Evolutionary conservation across 139 green algal genomes (phyloP).

Genomic region (Tetradesmus lagerheimii): DNA sequence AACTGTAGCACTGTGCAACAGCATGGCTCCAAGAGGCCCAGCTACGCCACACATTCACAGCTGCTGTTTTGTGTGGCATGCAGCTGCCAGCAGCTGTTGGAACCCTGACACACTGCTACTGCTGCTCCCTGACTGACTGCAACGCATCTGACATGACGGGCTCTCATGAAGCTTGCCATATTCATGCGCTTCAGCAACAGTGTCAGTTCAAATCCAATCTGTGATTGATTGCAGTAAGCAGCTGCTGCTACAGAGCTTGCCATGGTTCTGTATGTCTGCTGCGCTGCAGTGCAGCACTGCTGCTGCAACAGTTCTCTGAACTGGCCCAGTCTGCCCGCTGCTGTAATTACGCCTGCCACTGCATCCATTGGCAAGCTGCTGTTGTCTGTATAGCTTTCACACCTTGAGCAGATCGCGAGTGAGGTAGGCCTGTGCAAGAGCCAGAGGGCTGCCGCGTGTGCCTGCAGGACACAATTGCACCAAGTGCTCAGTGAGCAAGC

Average conservation of each 20-base stretch:
- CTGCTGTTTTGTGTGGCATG: too few species aligned
- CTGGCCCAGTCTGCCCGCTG: neutral
- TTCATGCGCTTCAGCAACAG: neutral
- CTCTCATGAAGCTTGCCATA: neutral
- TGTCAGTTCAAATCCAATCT: neutral
- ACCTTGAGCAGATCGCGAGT: constrained; percentile 96
- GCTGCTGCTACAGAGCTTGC: neutral
- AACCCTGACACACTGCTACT: too few species aligned
- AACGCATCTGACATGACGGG: too few species aligned
- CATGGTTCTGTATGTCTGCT: neutral
- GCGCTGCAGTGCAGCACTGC: neutral
- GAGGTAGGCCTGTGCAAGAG: constrained; percentile 98
- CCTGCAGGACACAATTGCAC: constrained; percentile 27
- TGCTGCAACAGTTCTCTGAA: neutral
- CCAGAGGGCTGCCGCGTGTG: constrained; percentile 92
- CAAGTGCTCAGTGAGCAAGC: neutral
- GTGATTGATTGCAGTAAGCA: neutral
- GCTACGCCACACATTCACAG: too few species aligned
- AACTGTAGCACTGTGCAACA: neutral
- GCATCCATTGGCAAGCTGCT: neutral
- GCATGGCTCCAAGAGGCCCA: too few species aligned
- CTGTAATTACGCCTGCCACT: neutral
- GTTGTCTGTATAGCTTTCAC: neutral
- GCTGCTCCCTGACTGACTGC: too few species aligned
- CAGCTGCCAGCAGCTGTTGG: too few species aligned